Conservation (phyloP, 2,329 filamentous ascomycete species). For the Fusarium sp. region DNA sequence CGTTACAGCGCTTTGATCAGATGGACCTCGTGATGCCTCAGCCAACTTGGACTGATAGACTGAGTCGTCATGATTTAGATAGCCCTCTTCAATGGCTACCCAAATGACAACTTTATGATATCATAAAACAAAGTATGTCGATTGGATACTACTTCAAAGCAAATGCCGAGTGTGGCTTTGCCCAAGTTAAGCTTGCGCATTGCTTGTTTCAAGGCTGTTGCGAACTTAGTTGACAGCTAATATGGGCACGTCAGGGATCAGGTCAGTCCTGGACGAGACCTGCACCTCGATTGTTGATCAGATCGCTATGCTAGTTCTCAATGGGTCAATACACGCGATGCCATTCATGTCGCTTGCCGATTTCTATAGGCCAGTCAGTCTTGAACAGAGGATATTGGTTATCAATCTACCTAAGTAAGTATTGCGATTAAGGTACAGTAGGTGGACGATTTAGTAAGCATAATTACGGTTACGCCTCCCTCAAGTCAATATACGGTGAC, state of each 20-base stretch:
- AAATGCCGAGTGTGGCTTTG: neutral
- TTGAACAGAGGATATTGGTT: neutral
- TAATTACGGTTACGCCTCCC: neutral
- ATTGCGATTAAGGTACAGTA: neutral
- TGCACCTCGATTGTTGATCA: neutral
- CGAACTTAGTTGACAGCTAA: neutral
- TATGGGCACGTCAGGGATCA: neutral
- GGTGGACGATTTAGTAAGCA: neutral
- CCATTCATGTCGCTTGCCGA: neutral
- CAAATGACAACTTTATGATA: neutral
- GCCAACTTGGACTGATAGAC: neutral
- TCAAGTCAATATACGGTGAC: neutral
- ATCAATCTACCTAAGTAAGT: neutral
- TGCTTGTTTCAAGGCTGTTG: neutral
- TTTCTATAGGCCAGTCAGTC: neutral
- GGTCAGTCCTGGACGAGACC: neutral
- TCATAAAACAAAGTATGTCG: neutral
- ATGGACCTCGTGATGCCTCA: neutral
- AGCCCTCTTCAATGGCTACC: no score
- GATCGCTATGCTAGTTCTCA: neutral
- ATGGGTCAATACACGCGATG: neutral
- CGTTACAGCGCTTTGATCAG: neutral
- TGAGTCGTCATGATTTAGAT: neutral
- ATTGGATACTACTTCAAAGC: neutral
- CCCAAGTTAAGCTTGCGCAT: neutral